Percentiles rank a stretch among this genome's conserved stretches.
Conservation (phyloP, 179 eudicot genomes). For the Beta lomatogona region DNA sequence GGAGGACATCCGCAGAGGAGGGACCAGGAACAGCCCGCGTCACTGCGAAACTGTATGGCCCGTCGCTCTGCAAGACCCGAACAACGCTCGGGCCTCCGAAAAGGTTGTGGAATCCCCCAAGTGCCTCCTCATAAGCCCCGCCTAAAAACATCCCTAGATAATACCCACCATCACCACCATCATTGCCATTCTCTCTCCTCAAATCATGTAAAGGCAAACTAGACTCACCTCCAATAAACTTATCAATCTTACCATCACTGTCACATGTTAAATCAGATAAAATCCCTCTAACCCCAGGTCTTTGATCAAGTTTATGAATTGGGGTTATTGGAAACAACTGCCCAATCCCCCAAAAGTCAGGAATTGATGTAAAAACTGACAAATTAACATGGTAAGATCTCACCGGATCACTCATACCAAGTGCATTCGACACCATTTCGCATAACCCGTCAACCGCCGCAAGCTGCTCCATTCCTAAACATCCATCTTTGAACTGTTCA, state of each 20-base stretch:
- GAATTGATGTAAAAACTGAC: constrained; percentile 84
- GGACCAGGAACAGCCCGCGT: constrained; percentile 79
- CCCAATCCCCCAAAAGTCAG: constrained; percentile 93
- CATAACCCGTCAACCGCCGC: constrained; percentile 76
- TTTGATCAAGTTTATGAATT: constrained; percentile 72
- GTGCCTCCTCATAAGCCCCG: constrained; percentile 97
- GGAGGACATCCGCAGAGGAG: constrained; percentile 74
- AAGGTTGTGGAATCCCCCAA: constrained; percentile 89
- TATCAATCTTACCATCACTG: constrained; percentile 88
- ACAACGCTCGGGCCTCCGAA: constrained; percentile 93
- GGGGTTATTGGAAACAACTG: constrained; percentile 85
- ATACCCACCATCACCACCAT: constrained; percentile 47
- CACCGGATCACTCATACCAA: constrained; percentile 56
- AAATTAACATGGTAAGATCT: constrained; percentile 78
- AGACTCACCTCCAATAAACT: constrained; percentile 78
- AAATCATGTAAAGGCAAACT: constrained; percentile 83
- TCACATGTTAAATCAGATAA: constrained; percentile 91
- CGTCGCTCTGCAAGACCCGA: constrained; percentile 78
- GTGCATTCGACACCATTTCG: constrained; percentile 57
- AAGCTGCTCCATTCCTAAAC: constrained; percentile 69
- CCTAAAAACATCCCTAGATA: constrained; percentile 94
- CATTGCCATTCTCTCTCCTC: constrained; percentile 30
- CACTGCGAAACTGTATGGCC: constrained; percentile 85
- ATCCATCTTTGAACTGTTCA: constrained; percentile 84
- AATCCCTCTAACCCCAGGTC: constrained; percentile 59